These are phyloP conservation scores for Pestalotiopsis fici DNA, from an alignment of 2,329 filamentous ascomycete species.

Conservation along the genomic window DNA sequence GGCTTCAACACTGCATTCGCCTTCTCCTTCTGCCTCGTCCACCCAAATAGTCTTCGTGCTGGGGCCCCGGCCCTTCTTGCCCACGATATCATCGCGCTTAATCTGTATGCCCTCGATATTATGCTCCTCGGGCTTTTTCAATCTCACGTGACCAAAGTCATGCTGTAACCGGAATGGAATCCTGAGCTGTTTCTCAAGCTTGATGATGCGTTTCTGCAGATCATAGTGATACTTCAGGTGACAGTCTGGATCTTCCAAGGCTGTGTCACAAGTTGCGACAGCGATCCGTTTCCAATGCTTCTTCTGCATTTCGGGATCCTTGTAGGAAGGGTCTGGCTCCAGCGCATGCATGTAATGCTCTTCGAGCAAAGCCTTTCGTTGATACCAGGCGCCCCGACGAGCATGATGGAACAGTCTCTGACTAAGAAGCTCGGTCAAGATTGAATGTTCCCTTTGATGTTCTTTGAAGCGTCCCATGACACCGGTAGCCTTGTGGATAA, in stretches of 20 bases:
- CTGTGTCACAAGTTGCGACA: conserved; percentile 78
- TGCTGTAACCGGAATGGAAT: conserved; percentile 86
- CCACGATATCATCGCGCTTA: conserved; percentile 54
- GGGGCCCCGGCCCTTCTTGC: conserved; percentile 40
- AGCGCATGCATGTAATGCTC: conserved; percentile 87
- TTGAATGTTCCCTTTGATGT: conserved; percentile 72
- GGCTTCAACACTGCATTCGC: conserved; percentile 84
- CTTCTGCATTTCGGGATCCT: conserved; percentile 58
- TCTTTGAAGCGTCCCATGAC: conserved; percentile 82
- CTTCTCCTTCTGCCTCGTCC: conserved; percentile 68
- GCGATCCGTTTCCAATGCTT: conserved; percentile 82
- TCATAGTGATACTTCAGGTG: conserved; percentile 95
- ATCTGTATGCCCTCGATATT: conserved; percentile 77
- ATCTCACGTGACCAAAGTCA: conserved; percentile 83
- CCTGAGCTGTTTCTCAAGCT: conserved; percentile 82
- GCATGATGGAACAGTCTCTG: conserved; percentile 86
- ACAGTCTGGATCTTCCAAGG: conserved; percentile 83
- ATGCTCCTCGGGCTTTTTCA: conserved; percentile 75
- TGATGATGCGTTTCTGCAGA: conserved; percentile 88
- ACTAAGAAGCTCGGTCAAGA: conserved; percentile 73
- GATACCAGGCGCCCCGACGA: conserved; percentile 89
- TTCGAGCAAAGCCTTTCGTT: conserved; percentile 89
- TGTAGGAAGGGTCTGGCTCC: conserved; percentile 39
- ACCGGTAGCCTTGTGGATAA: conserved; percentile 83
- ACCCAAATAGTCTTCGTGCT: conserved; percentile 85